Percentiles rank a stretch among this genome's conserved stretches.
Conservation (phyloP, 2,329 filamentous ascomycete species). For the Exophiala bonariae region DNA sequence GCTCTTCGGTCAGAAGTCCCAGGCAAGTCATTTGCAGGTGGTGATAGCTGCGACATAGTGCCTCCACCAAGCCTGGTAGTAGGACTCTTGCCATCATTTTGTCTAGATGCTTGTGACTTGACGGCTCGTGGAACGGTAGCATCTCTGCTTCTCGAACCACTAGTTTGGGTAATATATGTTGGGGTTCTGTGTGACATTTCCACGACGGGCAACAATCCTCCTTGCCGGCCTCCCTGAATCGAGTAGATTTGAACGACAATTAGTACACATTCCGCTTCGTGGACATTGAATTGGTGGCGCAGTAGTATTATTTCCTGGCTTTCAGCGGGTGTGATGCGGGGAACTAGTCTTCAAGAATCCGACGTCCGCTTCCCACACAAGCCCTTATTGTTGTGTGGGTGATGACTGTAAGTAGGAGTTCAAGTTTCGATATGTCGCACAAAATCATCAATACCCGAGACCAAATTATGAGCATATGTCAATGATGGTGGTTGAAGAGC, state of each 20-base stretch:
- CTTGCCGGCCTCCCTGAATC: slow-evolving; percentile 12
- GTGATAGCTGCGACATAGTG: slow-evolving; percentile 6
- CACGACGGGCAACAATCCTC: slow-evolving; percentile 2
- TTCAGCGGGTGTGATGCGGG: not conserved
- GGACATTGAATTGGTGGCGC: not conserved
- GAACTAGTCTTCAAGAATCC: not conserved
- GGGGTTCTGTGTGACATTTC: slow-evolving; percentile 23
- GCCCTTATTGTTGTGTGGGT: too few relatives aligned
- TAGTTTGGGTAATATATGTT: slow-evolving; percentile 19
- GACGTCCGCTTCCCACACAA: too few relatives aligned
- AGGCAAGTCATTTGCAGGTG: slow-evolving; percentile 6
- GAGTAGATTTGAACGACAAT: slow-evolving; percentile 1
- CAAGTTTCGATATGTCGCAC: slow-evolving; percentile 15
- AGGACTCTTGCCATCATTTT: slow-evolving; percentile 7
- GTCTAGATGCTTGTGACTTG: slow-evolving; percentile 7
- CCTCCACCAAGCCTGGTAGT: slow-evolving; percentile 1
- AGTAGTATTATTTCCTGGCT: too few relatives aligned
- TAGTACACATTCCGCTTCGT: slow-evolving; percentile 17
- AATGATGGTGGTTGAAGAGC: not conserved
- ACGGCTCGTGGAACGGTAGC: slow-evolving; percentile 21
- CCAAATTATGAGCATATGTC: slow-evolving; percentile 5
- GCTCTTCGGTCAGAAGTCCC: slow-evolving; percentile 2
- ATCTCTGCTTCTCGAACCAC: slow-evolving; percentile 20
- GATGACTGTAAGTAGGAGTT: too few relatives aligned
- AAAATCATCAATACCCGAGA: slow-evolving; percentile 15